Percentiles rank a stretch among this genome's conserved stretches.
Conservation (phyloP, 257 asterid species). For the Ilex aquifolium region DNA sequence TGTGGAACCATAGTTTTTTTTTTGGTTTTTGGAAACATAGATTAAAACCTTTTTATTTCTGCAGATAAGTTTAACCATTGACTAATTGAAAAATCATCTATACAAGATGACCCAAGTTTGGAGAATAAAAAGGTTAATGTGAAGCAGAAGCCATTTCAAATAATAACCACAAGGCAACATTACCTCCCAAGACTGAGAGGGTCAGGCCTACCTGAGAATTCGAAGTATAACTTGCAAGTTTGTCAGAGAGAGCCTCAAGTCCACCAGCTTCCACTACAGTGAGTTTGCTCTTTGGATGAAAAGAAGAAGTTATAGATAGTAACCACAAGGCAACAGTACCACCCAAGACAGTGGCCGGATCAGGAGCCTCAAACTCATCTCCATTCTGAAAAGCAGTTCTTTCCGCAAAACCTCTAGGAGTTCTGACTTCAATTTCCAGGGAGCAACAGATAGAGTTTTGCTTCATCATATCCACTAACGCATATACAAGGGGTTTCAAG, state of each 20-base stretch:
- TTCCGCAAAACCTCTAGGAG: slow-evolving; percentile 46
- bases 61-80: too few relatives aligned
- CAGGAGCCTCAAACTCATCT: slow-evolving; percentile 54
- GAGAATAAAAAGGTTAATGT: too few relatives aligned
- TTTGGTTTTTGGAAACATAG: too few relatives aligned
- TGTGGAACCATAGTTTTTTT: too few relatives aligned
- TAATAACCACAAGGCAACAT: too few relatives aligned
- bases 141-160: too few relatives aligned
- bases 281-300: slow-evolving; percentile 41
- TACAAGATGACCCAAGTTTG: too few relatives aligned
- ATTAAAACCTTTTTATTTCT: too few relatives aligned
- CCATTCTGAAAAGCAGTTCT: slow-evolving; percentile 42
- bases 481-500: slow-evolving; percentile 57
- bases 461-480: slow-evolving; percentile 72
- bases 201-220: slow-evolving; percentile 39
- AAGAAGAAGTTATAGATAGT: slow-evolving; percentile 59
- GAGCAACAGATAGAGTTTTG: slow-evolving; percentile 39
- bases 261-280: slow-evolving; percentile 76
- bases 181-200: too few relatives aligned
- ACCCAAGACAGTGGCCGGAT: slow-evolving; percentile 67
- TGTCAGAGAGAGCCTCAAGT: slow-evolving; percentile 59
- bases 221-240: slow-evolving; percentile 46
- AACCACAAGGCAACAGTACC: slow-evolving; percentile 75
- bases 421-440: slow-evolving; percentile 41
- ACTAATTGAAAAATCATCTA: too few relatives aligned